Evolutionary conservation across 2,329 filamentous ascomycete genomes (phyloP), one percentile per base, ranked within the genome.

Genomic region (Immersiporthe knoxdaviesiana): DNA sequence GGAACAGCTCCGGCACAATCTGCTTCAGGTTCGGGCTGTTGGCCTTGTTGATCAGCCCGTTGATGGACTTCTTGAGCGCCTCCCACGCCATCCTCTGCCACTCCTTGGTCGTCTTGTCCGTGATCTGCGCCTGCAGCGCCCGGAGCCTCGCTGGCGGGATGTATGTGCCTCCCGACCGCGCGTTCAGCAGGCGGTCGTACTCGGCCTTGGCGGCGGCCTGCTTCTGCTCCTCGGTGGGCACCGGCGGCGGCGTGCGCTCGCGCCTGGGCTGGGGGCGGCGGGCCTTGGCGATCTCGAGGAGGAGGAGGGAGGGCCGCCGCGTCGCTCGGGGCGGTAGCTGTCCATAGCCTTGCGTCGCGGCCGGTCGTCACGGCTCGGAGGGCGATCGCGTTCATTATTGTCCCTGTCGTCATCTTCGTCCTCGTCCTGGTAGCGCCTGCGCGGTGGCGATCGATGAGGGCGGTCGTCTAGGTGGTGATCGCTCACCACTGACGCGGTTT

Each of bases 1-100:
- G 89, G 80, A 99, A 99, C 60, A 99, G 85, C 81, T 99, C 96
- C 1, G 95, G 95, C 32, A 98, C 94, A 72, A 99, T 97, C 77
- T 92, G 88, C 81, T 99, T 98, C 86, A 99, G 98, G 80, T 99
- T 99, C 44, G 92, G 93, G 68, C 95, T 92, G 81, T 98, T 98
- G 84, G 97, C 92, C 84, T 99, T 99, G 87, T 99, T 99, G 86
- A 99, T 97, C 73, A 99, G 83, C 75, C 96, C 96, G 78, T 99
- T 98, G 82, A 99, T 97, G 63, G 92, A 96, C 84, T 99, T 99
- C 84, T 99, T 99, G 77, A 99, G 84, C 16, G 95, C 95, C 81
- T 99, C 96, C 96, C 96, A 99, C 11, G 94, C 94, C 93, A 99
- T 97, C 75, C 96, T 92, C 86, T 98, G 96, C 78, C 97, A 98